phyloP scores from a whole-genome alignment of 2,329 filamentous ascomycete species.

The Penicillium verrucosum region DNA sequence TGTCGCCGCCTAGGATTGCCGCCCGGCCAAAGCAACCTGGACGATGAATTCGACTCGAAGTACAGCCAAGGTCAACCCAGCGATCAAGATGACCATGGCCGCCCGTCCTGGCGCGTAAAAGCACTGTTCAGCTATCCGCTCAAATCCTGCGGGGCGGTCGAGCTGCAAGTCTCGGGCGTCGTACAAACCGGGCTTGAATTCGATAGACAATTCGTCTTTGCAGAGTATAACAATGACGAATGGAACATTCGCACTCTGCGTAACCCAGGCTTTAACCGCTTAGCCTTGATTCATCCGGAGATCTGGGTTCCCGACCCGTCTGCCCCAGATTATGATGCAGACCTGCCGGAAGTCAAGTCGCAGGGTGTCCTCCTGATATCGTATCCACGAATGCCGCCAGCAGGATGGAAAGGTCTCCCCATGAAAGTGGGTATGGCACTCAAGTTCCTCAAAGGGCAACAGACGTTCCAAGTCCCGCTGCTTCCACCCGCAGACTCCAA shows the following conservation, averaged over 20 bases:
- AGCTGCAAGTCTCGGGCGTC: constrained; percentile 63
- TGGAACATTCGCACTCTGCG: constrained; percentile 45
- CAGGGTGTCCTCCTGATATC: constrained; percentile 53
- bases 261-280: constrained; percentile 51
- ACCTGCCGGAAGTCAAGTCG: constrained; percentile 49
- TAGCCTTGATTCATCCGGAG: constrained; percentile 66
- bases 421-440: constrained; percentile 30
- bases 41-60: constrained; percentile 55
- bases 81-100: constrained; percentile 31
- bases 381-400: constrained; percentile 36
- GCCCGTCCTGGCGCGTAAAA: constrained; percentile 53
- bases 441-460: constrained; percentile 33
- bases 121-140: constrained; percentile 78
- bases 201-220: constrained; percentile 81
- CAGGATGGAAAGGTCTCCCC: constrained; percentile 11
- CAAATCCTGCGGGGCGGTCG: constrained; percentile 76
- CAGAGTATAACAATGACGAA: constrained; percentile 52
- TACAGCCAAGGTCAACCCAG: constrained; percentile 42
- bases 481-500: constrained; percentile 45
- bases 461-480: constrained; percentile 54
- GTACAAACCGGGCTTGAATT: constrained; percentile 68
- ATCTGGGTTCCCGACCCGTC: constrained; percentile 57
- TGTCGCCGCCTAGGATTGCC: constrained; percentile 53
- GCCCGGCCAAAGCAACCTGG: constrained; percentile 50
- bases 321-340: constrained; percentile 41